Base-by-base conservation (phyloP, 2,329 filamentous ascomycete genomes). In the Cadophora luteo-olivacea region DNA sequence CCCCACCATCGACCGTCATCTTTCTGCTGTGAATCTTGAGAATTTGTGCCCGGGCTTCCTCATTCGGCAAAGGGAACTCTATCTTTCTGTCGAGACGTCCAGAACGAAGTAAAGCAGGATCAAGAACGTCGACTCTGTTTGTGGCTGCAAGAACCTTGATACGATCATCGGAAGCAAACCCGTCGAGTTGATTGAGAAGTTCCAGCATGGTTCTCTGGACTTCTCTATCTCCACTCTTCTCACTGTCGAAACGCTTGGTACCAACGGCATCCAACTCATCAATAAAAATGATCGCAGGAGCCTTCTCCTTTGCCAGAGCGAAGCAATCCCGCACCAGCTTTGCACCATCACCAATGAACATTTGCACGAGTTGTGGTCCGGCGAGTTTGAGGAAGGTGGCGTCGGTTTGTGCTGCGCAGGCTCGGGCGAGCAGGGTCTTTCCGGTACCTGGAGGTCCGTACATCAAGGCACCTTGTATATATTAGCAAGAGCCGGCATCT, bases 151-250 rank as follows among this genome's bases (percentile, higher is more conserved):
- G 86, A 5, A 98, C 95, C 84, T 97, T 98, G 86, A 97, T 97
- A 63, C 94, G 90, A 79, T 97, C 95, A 79, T 97, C 94, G 7
- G 94, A 97, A 0, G 96, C 97, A 78, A 99, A 99, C 65, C 96
- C 96, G 78, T 99, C 96, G 1, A 99, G 89, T 84, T 99, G 96
- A 83, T 99, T 99, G 73, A 99, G 91, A 66, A 99, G 88, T 81
- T 99, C 96, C 84, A 99, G 85, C 97, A 99, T 99, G 68, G 96
- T 99, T 80, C 96, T 89, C 83, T 99, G 96, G 54, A 99, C 96
- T 83, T 99, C 96, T 80, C 96, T 89, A 80, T 99, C 96, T 82
- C 96, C 96, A 69, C 92, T 96, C 86, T 98, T 99, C 80, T 98
- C 94, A 74, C 93, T 97, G 81, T 99, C 96, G 84, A 99, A 99